These are phyloP conservation scores for Pseudocercospora vitis DNA, from an alignment of 2,329 filamentous ascomycete genomes.

Conservation along the genomic window DNA sequence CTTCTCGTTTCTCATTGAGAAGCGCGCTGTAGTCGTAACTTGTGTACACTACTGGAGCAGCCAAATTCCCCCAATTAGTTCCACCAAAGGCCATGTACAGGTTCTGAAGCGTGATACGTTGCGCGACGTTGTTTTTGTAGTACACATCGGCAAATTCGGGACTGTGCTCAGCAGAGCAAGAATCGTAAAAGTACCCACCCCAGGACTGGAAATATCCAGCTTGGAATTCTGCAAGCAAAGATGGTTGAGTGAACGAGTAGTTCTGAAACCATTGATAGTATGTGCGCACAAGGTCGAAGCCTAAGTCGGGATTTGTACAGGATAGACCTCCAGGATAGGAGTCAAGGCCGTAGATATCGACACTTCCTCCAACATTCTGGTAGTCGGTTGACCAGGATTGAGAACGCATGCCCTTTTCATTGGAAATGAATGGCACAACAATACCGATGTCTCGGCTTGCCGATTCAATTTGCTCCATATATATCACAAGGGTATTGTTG, in stretches of 20 bases:
- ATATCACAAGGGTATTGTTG: slow-evolving; percentile 46
- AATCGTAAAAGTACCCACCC: slow-evolving; percentile 53
- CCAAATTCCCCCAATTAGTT: slow-evolving; percentile 35
- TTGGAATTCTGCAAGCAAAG: slow-evolving; percentile 61
- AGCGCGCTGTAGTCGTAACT: slow-evolving; percentile 66
- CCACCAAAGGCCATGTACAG: slow-evolving; percentile 67
- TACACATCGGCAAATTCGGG: slow-evolving; percentile 62
- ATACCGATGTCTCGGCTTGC: slow-evolving; percentile 58
- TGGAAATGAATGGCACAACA: slow-evolving; percentile 58
- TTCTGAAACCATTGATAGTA: slow-evolving; percentile 47
- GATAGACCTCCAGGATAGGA: slow-evolving; percentile 60
- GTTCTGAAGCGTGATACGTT: slow-evolving; percentile 60
- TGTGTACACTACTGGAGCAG: slow-evolving; percentile 45
- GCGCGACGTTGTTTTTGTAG: slow-evolving; percentile 62
- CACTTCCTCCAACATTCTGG: slow-evolving; percentile 56
- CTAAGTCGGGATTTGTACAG: slow-evolving; percentile 60
- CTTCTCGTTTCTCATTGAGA: slow-evolving; percentile 59
- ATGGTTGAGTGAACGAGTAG: slow-evolving; percentile 47
- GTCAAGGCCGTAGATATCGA: slow-evolving; percentile 51
- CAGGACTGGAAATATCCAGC: slow-evolving; percentile 61
- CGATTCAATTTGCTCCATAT: slow-evolving; percentile 60
- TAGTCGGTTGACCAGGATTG: slow-evolving; percentile 64
- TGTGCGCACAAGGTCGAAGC: slow-evolving; percentile 50
- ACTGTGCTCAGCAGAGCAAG: slow-evolving; percentile 46
- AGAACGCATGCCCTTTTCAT: slow-evolving; percentile 60